Base-by-base conservation (phyloP, 139 green algal species). In the Chlorella sp. region DNA sequence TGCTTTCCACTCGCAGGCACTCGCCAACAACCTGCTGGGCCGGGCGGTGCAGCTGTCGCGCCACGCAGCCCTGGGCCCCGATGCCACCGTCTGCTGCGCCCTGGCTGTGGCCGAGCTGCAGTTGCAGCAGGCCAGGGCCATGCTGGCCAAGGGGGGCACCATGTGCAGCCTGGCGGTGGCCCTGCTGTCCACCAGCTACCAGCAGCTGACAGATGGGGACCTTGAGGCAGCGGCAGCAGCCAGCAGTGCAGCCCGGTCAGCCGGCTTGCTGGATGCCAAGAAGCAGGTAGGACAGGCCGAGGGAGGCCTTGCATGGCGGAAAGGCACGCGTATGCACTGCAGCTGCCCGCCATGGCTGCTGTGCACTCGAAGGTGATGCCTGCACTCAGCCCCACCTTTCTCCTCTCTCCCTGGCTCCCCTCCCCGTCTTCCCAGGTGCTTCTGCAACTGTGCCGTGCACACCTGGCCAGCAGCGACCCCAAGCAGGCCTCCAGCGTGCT, bases 21-120 rank as follows among this genome's bases (percentile, higher is more conserved):
- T 85, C 41, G 76, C 84, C 34, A 85, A 80, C 72, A 88, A 85
- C 79, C 46, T 88, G 44, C 76, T 88, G 43, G 62, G 76, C 43
- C 38, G 79, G 24, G 84, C 84, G 20, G 60, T 88, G 56, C 17
- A 67, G 34, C 84, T 88, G 76, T 70, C 48, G 1, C 34, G 77
- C 51, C 84, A 88, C 34, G 41, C 44, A 4, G 76, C 77, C 4
- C 36, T 88, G 3, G 56, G 70, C 3, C 65, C 73, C 2, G 58
- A 73, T 36, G 70, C 84, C 9, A 62, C 56, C 7, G 76, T 80
- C 4, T 70, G 62, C 43, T 85, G 83, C 26, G 81, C 51, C 16
- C 32, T 85, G 22, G 64, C 44, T 24, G 54, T 88, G 11, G 67
- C 84, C 14, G 46, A 83, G 44, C 76, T 88, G 76, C 84, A 88